phyloP scores from a whole-genome alignment of 805 yeast genomes.

The Teunomyces aglyptinius region DNA sequence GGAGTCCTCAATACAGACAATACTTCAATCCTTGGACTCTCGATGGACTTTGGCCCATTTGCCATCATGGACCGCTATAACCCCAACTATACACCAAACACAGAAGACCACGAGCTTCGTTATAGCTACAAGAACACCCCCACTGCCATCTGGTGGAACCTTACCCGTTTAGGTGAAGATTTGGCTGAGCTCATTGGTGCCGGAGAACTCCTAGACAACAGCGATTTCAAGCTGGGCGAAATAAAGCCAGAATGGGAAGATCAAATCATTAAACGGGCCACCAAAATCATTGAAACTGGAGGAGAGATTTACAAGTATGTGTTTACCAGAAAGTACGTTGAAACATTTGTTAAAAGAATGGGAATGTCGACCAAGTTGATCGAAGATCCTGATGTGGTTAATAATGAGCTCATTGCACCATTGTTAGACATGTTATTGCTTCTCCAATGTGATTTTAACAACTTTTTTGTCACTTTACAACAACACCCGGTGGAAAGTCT shows the following conservation, averaged over 20 bases:
- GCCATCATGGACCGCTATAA: constrained; percentile 84
- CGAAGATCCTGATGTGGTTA: constrained; percentile 35
- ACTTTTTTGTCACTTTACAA: constrained; percentile 69
- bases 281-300: constrained; percentile 58
- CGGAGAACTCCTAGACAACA: constrained; percentile 50
- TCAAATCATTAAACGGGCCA: constrained; percentile 57
- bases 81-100: constrained; percentile 83
- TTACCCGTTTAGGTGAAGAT: constrained; percentile 79
- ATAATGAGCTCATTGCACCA: constrained; percentile 51
- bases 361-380: constrained; percentile 51
- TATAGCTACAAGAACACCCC: constrained; percentile 87
- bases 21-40: constrained; percentile 81
- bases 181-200: constrained; percentile 80
- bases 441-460: constrained; percentile 74
- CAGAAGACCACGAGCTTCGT: constrained; percentile 70
- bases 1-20: constrained; percentile 96
- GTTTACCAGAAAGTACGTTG: constrained; percentile 58
- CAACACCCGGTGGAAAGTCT: constrained; percentile 20
- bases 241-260: constrained; percentile 50
- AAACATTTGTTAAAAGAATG: constrained; percentile 59
- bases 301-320: constrained; percentile 64
- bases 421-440: constrained; percentile 58
- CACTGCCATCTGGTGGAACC: constrained; percentile 88
- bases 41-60: constrained; percentile 94
- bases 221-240: constrained; percentile 39